These are phyloP conservation scores for Aegilops bicornis DNA, from an alignment of 176 grass and related monocot species.

Conservation along the genomic window DNA sequence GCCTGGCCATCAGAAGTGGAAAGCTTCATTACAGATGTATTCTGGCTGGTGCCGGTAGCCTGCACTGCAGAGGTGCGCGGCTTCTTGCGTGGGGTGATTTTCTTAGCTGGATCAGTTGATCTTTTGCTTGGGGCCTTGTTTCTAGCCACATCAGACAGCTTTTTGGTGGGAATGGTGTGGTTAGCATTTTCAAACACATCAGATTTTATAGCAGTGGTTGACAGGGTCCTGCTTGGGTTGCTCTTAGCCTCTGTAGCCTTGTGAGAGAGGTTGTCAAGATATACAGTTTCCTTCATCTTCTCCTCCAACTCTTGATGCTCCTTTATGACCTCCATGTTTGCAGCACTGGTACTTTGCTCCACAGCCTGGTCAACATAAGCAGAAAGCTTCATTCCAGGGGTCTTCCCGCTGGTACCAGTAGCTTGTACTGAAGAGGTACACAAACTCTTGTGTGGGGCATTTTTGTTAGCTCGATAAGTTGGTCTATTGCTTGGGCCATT, in stretches of 20 bases:
- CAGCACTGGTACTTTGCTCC: not conserved
- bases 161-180: not conserved
- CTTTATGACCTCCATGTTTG: constrained; percentile 37
- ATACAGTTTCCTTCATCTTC: constrained; percentile 58
- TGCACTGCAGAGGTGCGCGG: not conserved
- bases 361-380: constrained; percentile 1
- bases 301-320: constrained; percentile 51
- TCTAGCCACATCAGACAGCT: not conserved
- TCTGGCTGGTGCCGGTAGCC: not conserved
- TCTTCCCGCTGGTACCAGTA: constrained; percentile 1
- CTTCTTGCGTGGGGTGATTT: constrained; percentile 19
- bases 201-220: not conserved
- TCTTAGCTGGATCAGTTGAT: not conserved
- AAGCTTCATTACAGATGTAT: not conserved
- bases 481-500: not conserved
- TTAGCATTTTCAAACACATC: constrained; percentile 2
- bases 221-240: not conserved
- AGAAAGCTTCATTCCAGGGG: constrained; percentile 14
- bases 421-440: not conserved
- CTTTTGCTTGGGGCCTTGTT: not conserved
- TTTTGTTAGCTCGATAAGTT: not conserved
- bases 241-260: constrained; percentile 30
- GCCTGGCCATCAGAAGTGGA: constrained; percentile 3
- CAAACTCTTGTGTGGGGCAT: not conserved
- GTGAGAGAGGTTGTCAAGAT: constrained; percentile 49